Base-by-base conservation (phyloP, 441 rosid species). In the Breynia disticha region DNA sequence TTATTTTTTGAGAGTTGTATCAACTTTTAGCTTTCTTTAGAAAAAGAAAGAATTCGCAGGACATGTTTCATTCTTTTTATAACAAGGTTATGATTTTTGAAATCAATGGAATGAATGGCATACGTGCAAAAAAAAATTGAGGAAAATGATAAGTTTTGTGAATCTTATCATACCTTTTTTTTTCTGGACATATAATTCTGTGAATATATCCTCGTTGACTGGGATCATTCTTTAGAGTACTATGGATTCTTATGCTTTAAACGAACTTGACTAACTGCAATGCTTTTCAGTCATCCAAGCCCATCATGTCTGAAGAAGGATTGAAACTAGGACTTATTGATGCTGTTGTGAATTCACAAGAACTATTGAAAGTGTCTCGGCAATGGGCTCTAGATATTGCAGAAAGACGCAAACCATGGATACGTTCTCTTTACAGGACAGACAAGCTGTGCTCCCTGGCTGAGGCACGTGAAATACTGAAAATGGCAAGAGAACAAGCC, bases 241-340 rank as follows among this genome's bases (percentile, higher is more conserved):
- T 41, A 15, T 21, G 16, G 13, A 19, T 20, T 46, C 6, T 52
- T n/a, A 45, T 32, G 51, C 10, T 57, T 19, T 16, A 32, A 59
- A 28, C 7, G 49, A 37, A 21, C 50, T 38, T 55, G 64, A 57
- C 65, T 6, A 43, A 54, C 44, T 16, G 28, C n/a, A 41, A 12
- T 28, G 15, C 54, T 46, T 47, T 46, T 35, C 72, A 91, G 98
- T 67, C 70, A 56, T 91, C 98, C 44, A 91, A 84, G 70, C 74
- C 97, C 39, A 88, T 88, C 61, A 56, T 50, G 50, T 84, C 97
- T 50, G 98, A 91, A 66, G 97, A 91, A 69, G 98, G 97, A 60
- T 65, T 65, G 51, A 83, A 78, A 66, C 79, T 91, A 20, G 98
- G 96, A 57, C 84, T 91, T 59, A 71, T 91, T 53, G 98, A 91